A percentile compares a stretch with the other conserved stretches of the same genome.
phyloP scores from a whole-genome alignment of 1,284 basidiomycete genomes.

The Marasmius oreades region DNA sequence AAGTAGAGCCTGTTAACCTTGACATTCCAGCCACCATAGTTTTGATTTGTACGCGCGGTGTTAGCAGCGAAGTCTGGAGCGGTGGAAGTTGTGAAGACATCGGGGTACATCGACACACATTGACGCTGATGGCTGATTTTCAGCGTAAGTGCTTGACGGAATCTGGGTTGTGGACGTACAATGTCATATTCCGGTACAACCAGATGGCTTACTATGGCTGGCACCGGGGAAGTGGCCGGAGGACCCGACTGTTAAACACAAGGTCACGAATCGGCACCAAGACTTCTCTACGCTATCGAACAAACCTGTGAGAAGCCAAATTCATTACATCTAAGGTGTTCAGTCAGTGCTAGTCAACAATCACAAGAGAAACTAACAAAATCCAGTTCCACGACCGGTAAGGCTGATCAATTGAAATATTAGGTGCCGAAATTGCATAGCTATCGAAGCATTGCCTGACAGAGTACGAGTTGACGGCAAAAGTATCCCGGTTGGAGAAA shows the following conservation, averaged over 20 bases:
- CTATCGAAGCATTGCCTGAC: conserved; percentile 54
- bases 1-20: conserved; percentile 59
- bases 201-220: conserved; percentile 56
- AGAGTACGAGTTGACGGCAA: no score
- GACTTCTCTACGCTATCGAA: conserved; percentile 34
- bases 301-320: conserved; percentile 62
- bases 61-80: conserved; percentile 33
- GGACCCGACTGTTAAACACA: conserved; percentile 41
- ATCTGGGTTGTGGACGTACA: conserved; percentile 31
- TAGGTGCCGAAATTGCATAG: conserved; percentile 45
- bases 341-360: neutral
- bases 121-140: conserved; percentile 40
- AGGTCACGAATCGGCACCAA: conserved; percentile 41
- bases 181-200: conserved; percentile 55
- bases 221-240: conserved; percentile 20
- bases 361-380: conserved; percentile 32
- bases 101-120: conserved; percentile 59
- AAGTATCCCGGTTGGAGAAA: neutral
- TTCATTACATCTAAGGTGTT: conserved; percentile 54
- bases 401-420: conserved; percentile 49
- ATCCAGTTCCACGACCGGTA: conserved; percentile 61
- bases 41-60: conserved; percentile 39
- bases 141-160: neutral
- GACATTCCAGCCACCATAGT: conserved; percentile 63
- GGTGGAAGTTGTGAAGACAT: conserved; percentile 41